Evolutionary conservation across 257 asterid genomes (phyloP).

Genomic region (Jacaranda copaia): DNA sequence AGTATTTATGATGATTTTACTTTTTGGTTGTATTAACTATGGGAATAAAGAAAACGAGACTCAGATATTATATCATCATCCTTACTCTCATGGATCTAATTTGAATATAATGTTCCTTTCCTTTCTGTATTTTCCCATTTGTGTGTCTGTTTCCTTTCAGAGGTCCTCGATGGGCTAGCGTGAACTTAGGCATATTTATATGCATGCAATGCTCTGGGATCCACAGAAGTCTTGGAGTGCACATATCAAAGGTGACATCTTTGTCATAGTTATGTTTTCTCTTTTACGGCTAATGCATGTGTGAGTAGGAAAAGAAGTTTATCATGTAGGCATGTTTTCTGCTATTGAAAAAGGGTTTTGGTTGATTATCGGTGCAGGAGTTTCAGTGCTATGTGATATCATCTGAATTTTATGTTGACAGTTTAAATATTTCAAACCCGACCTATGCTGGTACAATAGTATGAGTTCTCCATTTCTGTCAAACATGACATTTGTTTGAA

Average conservation of each 20-base stretch:
- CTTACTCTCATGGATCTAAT: slow-evolving; percentile 15
- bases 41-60: not conserved
- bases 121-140: not conserved
- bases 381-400: not conserved
- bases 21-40: not conserved
- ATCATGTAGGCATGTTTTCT: slow-evolving; percentile 10
- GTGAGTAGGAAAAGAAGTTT: not conserved
- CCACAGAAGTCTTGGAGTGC: slow-evolving; percentile 99
- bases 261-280: slow-evolving; percentile 20
- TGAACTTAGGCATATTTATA: slow-evolving; percentile 94
- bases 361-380: slow-evolving; percentile 16
- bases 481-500: not conserved
- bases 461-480: not conserved
- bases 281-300: not conserved
- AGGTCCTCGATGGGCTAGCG: slow-evolving; percentile 99
- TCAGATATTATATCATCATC: slow-evolving; percentile 14
- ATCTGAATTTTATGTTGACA: slow-evolving; percentile 13
- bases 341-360: not conserved
- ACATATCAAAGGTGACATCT: slow-evolving; percentile 88
- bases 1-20: slow-evolving; percentile 36
- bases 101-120: not conserved
- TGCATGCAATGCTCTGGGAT: slow-evolving; percentile 99
- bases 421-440: slow-evolving; percentile 8
- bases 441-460: not conserved
- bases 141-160: slow-evolving; percentile 45